Evolutionary conservation across 78 protist genomes (phyloP), one percentile per base, ranked within the genome.

Genomic region (Neovahlkampfia damariscottae): DNA sequence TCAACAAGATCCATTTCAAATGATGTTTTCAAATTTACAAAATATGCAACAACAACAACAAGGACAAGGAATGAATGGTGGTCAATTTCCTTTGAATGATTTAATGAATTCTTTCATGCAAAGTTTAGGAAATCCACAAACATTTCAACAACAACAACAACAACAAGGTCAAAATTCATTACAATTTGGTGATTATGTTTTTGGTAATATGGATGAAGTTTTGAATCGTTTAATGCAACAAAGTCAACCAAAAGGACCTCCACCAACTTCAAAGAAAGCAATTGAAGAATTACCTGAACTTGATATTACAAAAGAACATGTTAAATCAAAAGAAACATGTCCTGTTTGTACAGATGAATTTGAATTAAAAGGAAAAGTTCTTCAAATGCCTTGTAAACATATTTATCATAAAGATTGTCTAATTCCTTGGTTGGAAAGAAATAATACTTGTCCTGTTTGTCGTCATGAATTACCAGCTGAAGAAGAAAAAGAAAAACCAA

Each of bases 381-480:
- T 40, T 77, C 7, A 73, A 29, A 28, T 79, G 76, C 89, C 89
- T 35, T 85, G 87, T 74, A 10, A 85, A 32, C 87, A 84, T 34
- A 6, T 67, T 6, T 84, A 67, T 38, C 87, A 84, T 36, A 19
- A 68, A 6, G 84, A 85, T 5, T 84, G 87, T 62, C 3, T 84
- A 5, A 80, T 70, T 67, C 87, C 85, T 4, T 84, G 87, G 87
- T 41, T 84, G 27, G 76, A 84, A 35, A 72, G 39, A 37, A 40
- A 73, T 35, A 84, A 84, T 72, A 66, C 87, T 4, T 84, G 87
- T 34, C 87, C 87, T 35, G 67, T 31, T 41, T 84, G 87, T 38
- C 68, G 87, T 36, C 29, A 40, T 69, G 85, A 82, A 62, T 73
- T 82, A 3, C 84, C 84, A 6, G 73, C 73, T 31, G 81, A 78